phyloP scores from a whole-genome alignment of 176 grass and related monocot species.

The Eleusine indica region DNA sequence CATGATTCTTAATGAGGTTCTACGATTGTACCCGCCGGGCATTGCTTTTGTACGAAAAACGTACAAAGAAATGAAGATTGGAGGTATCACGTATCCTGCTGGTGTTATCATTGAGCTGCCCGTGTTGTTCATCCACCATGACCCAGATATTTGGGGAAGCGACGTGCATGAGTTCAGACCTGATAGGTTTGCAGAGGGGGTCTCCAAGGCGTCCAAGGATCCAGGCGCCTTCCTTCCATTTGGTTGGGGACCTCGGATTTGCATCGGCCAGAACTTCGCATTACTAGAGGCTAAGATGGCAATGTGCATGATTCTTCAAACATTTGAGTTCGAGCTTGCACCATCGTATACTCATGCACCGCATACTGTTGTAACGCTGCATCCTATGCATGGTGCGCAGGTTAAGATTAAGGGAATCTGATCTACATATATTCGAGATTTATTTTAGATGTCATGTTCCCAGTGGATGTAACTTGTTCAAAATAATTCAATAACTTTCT shows the following conservation, averaged over 20 bases:
- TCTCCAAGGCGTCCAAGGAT: constrained; percentile 48
- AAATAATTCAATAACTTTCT: too few relatives aligned
- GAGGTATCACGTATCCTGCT: constrained; percentile 35
- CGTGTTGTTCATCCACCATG: constrained; percentile 51
- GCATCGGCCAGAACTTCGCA: constrained; percentile 64
- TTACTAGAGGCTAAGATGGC: constrained; percentile 63
- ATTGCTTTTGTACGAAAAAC: constrained; percentile 19
- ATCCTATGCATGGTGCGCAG: constrained; percentile 56
- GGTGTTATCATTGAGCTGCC: constrained; percentile 39
- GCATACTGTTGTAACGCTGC: constrained; percentile 24
- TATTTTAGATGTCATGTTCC: too few relatives aligned
- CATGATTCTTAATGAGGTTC: constrained; percentile 68
- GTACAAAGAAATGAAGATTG: constrained; percentile 46
- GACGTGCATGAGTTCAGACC: constrained; percentile 71
- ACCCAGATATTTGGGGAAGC: constrained; percentile 50
- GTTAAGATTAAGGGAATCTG: constrained; percentile 40
- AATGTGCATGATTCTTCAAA: constrained; percentile 54
- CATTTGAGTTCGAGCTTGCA: constrained; percentile 50
- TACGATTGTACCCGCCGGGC: constrained; percentile 60
- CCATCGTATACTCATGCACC: constrained; percentile 53
- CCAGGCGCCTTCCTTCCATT: constrained; percentile 47
- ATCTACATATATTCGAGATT: too few relatives aligned
- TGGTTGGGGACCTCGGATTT: constrained; percentile 58
- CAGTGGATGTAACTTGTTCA: too few relatives aligned
- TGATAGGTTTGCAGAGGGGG: constrained; percentile 51